These are phyloP conservation scores for Citeromyces hawaiiensis DNA, from an alignment of 1,139 yeast genomes.

Conservation along the genomic window DNA sequence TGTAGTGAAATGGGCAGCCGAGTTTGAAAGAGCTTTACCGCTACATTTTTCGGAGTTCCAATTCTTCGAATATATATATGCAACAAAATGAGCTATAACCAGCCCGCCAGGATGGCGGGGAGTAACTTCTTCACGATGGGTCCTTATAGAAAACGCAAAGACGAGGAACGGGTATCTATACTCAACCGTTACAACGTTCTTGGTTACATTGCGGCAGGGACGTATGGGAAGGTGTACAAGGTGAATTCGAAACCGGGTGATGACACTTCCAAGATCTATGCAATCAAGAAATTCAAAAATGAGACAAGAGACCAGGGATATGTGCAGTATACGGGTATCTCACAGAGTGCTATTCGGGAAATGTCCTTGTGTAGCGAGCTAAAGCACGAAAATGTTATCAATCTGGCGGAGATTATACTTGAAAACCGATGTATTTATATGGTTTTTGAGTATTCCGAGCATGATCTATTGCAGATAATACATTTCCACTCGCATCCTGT, in stretches of 20 bases:
- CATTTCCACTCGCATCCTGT: conserved; percentile 92
- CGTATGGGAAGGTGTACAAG: conserved; percentile 94
- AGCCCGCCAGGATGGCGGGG: conserved; percentile 47
- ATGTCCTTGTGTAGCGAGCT: conserved; percentile 91
- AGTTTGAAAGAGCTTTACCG: no score
- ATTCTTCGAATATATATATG: no score
- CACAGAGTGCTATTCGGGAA: conserved; percentile 93
- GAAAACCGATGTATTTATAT: conserved; percentile 87
- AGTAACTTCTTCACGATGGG: conserved; percentile 57
- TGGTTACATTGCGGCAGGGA: conserved; percentile 97
- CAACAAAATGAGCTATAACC: conserved; percentile 4
- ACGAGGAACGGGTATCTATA: conserved; percentile 55
- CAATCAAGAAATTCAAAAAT: conserved; percentile 92
- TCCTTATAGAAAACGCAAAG: conserved; percentile 65
- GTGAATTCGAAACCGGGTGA: conserved; percentile 32
- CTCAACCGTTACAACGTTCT: conserved; percentile 72
- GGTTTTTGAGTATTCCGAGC: conserved; percentile 94
- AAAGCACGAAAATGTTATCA: conserved; percentile 65
- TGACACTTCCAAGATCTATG: conserved; percentile 25
- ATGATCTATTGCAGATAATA: conserved; percentile 83
- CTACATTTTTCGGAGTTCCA: no score
- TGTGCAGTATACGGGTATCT: conserved; percentile 83
- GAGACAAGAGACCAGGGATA: conserved; percentile 86
- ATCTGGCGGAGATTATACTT: conserved; percentile 70
- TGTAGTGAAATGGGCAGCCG: no score